Evolutionary conservation across 2,329 filamentous ascomycete genomes (phyloP).

Genomic region (Thielaviopsis euricoi): DNA sequence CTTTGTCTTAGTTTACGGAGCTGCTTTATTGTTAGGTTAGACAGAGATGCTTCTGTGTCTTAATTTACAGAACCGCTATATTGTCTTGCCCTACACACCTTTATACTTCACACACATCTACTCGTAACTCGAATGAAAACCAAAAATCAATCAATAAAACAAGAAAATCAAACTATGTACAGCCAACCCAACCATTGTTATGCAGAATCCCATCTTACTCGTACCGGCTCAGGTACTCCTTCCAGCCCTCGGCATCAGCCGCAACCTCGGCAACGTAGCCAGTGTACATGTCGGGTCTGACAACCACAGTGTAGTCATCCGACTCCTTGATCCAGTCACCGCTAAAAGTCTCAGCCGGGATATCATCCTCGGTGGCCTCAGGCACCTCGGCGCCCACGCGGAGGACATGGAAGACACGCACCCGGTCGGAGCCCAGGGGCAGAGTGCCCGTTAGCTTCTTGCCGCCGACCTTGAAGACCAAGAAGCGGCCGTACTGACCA

Average conservation of each 20-base stretch:
- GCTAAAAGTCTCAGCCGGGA: constrained; percentile 14
- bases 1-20: too few relatives aligned
- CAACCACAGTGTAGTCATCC: constrained; percentile 19
- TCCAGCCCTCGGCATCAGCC: constrained; percentile 15
- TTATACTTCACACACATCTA: too few relatives aligned
- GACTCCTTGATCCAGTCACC: constrained; percentile 18
- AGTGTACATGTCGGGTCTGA: constrained; percentile 26
- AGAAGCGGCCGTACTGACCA: constrained; percentile 19
- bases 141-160: too few relatives aligned
- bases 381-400: neutral
- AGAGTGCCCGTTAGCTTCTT: constrained; percentile 1
- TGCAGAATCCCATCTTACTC: neutral
- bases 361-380: neutral
- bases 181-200: neutral
- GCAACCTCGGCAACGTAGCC: constrained; percentile 18
- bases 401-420: constrained; percentile 3
- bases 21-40: too few relatives aligned
- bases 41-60: too few relatives aligned
- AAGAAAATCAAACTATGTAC: too few relatives aligned
- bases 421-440: neutral
- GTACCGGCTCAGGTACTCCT: constrained; percentile 15
- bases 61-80: too few relatives aligned
- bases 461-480: constrained; percentile 15
- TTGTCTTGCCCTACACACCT: too few relatives aligned
- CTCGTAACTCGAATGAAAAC: too few relatives aligned